Evolutionary conservation across 2,329 filamentous ascomycete genomes (phyloP).

Genomic region (Myotisia sp.): DNA sequence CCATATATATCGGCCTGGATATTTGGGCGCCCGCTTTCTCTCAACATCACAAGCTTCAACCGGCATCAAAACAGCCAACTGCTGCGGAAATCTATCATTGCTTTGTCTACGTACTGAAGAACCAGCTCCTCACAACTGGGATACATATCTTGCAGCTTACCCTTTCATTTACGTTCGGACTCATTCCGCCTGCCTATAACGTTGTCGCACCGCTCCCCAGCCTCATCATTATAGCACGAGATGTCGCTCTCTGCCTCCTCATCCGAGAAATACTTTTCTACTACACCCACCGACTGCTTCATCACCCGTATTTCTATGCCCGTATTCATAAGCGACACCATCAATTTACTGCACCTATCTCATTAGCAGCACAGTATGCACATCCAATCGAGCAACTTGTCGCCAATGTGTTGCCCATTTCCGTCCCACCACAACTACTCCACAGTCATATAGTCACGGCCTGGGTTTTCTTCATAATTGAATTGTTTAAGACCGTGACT

Average conservation of each 20-base stretch:
- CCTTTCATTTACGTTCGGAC: slow-evolving; percentile 9
- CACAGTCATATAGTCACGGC: slow-evolving; percentile 39
- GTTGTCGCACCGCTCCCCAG: slow-evolving; percentile 28
- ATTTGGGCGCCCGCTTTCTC: slow-evolving; percentile 11
- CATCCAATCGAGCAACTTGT: slow-evolving; percentile 44
- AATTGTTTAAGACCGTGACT: slow-evolving; percentile 39
- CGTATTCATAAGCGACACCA: slow-evolving; percentile 44
- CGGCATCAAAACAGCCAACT: slow-evolving; percentile 11
- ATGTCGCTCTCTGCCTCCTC: slow-evolving; percentile 31
- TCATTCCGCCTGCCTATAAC: slow-evolving; percentile 23
- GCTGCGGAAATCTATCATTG: slow-evolving; percentile 10
- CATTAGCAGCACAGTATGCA: slow-evolving; percentile 42
- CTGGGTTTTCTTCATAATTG: slow-evolving; percentile 37
- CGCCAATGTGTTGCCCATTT: slow-evolving; percentile 40
- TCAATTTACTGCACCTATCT: slow-evolving; percentile 41
- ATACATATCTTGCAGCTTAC: slow-evolving; percentile 13
- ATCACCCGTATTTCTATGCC: slow-evolving; percentile 36
- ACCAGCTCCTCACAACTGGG: slow-evolving; percentile 33
- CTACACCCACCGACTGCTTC: slow-evolving; percentile 41
- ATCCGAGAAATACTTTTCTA: slow-evolving; percentile 41
- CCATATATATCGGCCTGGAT: slow-evolving; percentile 12
- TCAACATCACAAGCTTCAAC: slow-evolving; percentile 13
- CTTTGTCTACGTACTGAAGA: slow-evolving; percentile 25
- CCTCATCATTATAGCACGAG: slow-evolving; percentile 22
- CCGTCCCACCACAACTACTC: slow-evolving; percentile 35